These are phyloP conservation scores for Passalora sequoiae DNA, from an alignment of 2,329 filamentous ascomycete genomes.

Conservation along the genomic window DNA sequence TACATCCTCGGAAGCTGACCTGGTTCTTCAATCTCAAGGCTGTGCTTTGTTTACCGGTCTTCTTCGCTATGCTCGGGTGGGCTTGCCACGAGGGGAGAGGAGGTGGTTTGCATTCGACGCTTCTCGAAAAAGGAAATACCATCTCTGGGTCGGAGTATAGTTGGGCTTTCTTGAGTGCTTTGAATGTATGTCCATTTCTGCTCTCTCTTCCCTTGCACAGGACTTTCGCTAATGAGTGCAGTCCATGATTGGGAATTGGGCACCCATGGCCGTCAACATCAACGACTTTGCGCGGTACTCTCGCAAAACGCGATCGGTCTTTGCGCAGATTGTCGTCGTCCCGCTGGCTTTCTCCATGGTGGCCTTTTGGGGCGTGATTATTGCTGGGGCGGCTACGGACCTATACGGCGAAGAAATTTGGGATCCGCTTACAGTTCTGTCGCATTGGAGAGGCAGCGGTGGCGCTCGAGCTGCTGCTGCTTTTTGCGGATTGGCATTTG, in stretches of 20 bases:
- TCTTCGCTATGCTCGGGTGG: slow-evolving; percentile 21
- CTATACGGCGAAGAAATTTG: slow-evolving; percentile 22
- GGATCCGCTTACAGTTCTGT: slow-evolving; percentile 25
- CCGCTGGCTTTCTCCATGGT: slow-evolving; percentile 26
- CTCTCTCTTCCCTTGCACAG: too few relatives aligned
- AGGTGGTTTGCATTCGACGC: slow-evolving; percentile 20
- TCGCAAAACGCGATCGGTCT: slow-evolving; percentile 11
- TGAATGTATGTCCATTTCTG: slow-evolving; percentile 22
- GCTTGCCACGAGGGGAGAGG: slow-evolving; percentile 17
- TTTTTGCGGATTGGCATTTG: slow-evolving; percentile 20
- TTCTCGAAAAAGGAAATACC: slow-evolving; percentile 22
- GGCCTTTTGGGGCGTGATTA: slow-evolving; percentile 28
- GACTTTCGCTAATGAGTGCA: neutral
- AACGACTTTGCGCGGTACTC: slow-evolving; percentile 23
- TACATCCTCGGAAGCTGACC: slow-evolving; percentile 18
- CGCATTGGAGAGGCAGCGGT: slow-evolving; percentile 20
- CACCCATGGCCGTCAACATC: slow-evolving; percentile 25
- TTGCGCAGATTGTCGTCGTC: slow-evolving; percentile 25
- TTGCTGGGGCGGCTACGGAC: slow-evolving; percentile 21
- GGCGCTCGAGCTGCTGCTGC: slow-evolving; percentile 22
- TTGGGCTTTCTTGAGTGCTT: slow-evolving; percentile 30
- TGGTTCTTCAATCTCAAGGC: slow-evolving; percentile 25
- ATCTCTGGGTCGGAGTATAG: slow-evolving; percentile 22
- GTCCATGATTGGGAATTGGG: slow-evolving; percentile 26
- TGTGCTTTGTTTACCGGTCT: slow-evolving; percentile 19